Percentiles rank a stretch among this genome's conserved stretches.
These are phyloP conservation scores for Zymoseptoria brevis DNA, from an alignment of 2,329 filamentous ascomycete genomes.

Conservation along the genomic window DNA sequence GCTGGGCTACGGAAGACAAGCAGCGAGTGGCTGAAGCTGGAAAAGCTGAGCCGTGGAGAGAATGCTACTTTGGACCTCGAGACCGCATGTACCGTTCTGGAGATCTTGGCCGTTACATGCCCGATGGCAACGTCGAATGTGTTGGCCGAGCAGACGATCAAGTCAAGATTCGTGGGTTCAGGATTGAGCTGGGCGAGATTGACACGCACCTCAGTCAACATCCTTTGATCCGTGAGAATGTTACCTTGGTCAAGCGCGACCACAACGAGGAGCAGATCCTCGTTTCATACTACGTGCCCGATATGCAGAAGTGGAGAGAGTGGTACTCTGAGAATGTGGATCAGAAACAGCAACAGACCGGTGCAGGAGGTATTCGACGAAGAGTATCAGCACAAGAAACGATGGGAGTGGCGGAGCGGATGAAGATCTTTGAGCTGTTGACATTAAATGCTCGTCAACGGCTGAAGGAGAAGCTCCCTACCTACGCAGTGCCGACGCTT, in stretches of 20 bases:
- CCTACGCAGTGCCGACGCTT: slow-evolving; percentile 67
- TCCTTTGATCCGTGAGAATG: slow-evolving; percentile 71
- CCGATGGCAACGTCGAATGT: slow-evolving; percentile 64
- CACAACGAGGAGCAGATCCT: slow-evolving; percentile 77
- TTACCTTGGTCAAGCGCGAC: slow-evolving; percentile 76
- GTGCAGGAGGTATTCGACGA: slow-evolving; percentile 13
- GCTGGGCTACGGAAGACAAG: slow-evolving; percentile 60
- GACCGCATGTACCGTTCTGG: slow-evolving; percentile 84
- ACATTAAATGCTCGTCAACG: slow-evolving; percentile 56
- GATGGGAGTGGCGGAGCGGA: slow-evolving; percentile 28
- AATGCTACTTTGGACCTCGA: slow-evolving; percentile 70
- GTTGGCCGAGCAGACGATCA: slow-evolving; percentile 78
- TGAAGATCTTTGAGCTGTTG: slow-evolving; percentile 55
- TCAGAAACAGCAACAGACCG: slow-evolving; percentile 13
- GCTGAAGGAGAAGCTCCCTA: slow-evolving; percentile 62
- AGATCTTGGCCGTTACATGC: slow-evolving; percentile 70
- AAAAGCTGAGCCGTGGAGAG: slow-evolving; percentile 63
- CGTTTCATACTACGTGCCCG: slow-evolving; percentile 84
- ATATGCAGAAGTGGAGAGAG: slow-evolving; percentile 62
- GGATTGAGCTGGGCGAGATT: slow-evolving; percentile 91
- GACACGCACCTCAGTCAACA: slow-evolving; percentile 72
- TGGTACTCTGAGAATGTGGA: slow-evolving; percentile 49
- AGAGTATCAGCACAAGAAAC: slow-evolving; percentile 25
- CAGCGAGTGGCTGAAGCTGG: slow-evolving; percentile 40
- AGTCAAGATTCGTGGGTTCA: slow-evolving; percentile 92